Conservation (phyloP, 1,284 basidiomycete species). For the Ceratobasidium sp. region DNA sequence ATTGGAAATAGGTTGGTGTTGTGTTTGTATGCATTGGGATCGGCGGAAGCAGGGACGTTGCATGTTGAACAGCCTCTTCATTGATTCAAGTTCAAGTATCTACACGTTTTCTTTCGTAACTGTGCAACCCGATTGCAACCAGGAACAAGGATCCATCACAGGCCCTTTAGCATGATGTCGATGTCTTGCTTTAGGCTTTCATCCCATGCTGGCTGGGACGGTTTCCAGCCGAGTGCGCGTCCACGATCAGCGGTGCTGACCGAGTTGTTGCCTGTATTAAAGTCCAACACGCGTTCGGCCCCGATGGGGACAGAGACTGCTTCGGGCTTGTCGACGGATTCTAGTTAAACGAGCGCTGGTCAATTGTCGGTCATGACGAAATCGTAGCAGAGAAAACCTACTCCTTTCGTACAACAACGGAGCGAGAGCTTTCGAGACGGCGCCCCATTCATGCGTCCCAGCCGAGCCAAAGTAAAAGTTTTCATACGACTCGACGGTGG, state of each 20-base stretch:
- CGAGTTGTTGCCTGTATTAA: slow-evolving; percentile 30
- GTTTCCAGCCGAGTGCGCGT: slow-evolving; percentile 26
- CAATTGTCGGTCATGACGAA: background rate
- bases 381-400: background rate
- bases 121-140: slow-evolving; percentile 16
- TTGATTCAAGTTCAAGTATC: slow-evolving; percentile 11
- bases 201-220: background rate
- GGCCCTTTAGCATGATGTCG: slow-evolving; percentile 6
- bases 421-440: slow-evolving; percentile 39
- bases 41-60: slow-evolving; percentile 3
- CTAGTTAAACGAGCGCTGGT: background rate
- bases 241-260: slow-evolving; percentile 23
- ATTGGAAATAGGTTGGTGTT: slow-evolving; percentile 33
- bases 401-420: slow-evolving; percentile 42
- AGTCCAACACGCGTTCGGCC: slow-evolving; percentile 9
- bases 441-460: slow-evolving; percentile 31
- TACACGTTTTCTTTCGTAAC: slow-evolving; percentile 12
- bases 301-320: slow-evolving; percentile 16
- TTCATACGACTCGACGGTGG: slow-evolving; percentile 36
- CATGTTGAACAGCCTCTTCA: slow-evolving; percentile 30
- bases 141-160: slow-evolving; percentile 18
- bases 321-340: slow-evolving; percentile 14
- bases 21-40: slow-evolving; percentile 1
- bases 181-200: slow-evolving; percentile 10
- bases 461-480: slow-evolving; percentile 48